Evolutionary conservation across 805 yeast genomes (phyloP), one percentile per base, ranked within the genome.

Genomic region (Zygosaccharomyces pseudorouxii): DNA sequence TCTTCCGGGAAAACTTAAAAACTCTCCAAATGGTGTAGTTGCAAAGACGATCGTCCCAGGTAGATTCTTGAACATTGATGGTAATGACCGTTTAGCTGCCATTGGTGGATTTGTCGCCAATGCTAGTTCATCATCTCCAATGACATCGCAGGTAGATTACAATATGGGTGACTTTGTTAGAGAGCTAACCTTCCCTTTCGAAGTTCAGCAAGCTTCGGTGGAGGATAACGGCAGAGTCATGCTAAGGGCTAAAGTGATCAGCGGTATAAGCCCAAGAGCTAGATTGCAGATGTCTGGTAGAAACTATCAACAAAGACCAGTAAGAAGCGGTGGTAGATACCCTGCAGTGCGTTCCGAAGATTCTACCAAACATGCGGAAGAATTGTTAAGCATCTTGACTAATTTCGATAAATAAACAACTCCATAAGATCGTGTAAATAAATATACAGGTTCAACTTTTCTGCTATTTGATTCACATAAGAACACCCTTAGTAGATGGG

Each of bases 401-500:
- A 52, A 52, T 27, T 51, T 51, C 43, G 48, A 47, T 38, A 45
- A 48, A 31, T 39, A 33, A 41, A 33, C 33, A 25, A 20, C 43
- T 43, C 28, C 46, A 47, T 31, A 48, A 48, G 28, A 35, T 33
- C 42, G 52, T 53, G 51, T 51, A 49, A 35, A 42, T 42, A 42
- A 42, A 30, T 33, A 48, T 38, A 40, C 41, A 46, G 37, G 37
- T 42, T 42, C 30, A 12, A 27, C 27, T 20, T 27, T 22, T 16
- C 14, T 35, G 33, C 39, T 22, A 28, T 14, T 30, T 25, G 11
- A 25, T 25, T 62, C 64, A 85, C 70, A 84, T 83, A 41, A 92
- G 73, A 9, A 93, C 98, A 47, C 99, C 99, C 71, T 93, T 93
- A 9, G 99, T 93, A 47, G 95, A 84, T 18, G 99, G 99, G 40